Evolutionary conservation across 345 rosid species (phyloP), one percentile per base, ranked within the genome.

Genomic region (Atalantia buxifolia): DNA sequence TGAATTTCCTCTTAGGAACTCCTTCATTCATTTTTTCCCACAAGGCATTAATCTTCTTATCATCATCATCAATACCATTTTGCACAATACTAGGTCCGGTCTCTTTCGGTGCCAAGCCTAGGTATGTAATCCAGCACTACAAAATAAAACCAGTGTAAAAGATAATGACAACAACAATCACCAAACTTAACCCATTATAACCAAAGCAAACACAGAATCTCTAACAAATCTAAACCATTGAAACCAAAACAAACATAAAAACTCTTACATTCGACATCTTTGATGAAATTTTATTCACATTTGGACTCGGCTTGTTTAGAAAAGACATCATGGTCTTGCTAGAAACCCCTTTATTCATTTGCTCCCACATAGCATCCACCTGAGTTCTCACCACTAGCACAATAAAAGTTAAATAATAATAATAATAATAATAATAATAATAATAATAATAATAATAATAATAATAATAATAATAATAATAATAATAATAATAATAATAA

Each of bases 1-100:
- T 85, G 69, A 75, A 77, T 38, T 56, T 71, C 69, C 82, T 77
- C 61, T 75, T 84, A 48, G 83, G 72, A 13, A 82, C 69, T 40
- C 92, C 94, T 80, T 85, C 76, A 75, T 89, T 90, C 96, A 92
- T 87, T 65, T 92, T 84, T 82, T 89, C 89, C 90, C 90, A 87
- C 73, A 84, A 4, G n/a, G 89, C 84, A 72, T 63, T 38, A 66
- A 76, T 55, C 35, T 66, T 76, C 27, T 66, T 66, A 35, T 24
- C 65, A 33, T 66, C 72, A 36, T 53, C 35, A 45, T 27, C 12
- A 1, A 25, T 28, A 28, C 69, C 69, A 45, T 75, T 73, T 60
- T 60, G 67, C 56, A 75, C 48, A 35, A 35, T 65, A 77, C 22
- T 48, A 38, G 77, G 31, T 71, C 18, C 68, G 45, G 31, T 40